phyloP scores from a whole-genome alignment of 2,329 filamentous ascomycete species.

The Claviceps sp. region DNA sequence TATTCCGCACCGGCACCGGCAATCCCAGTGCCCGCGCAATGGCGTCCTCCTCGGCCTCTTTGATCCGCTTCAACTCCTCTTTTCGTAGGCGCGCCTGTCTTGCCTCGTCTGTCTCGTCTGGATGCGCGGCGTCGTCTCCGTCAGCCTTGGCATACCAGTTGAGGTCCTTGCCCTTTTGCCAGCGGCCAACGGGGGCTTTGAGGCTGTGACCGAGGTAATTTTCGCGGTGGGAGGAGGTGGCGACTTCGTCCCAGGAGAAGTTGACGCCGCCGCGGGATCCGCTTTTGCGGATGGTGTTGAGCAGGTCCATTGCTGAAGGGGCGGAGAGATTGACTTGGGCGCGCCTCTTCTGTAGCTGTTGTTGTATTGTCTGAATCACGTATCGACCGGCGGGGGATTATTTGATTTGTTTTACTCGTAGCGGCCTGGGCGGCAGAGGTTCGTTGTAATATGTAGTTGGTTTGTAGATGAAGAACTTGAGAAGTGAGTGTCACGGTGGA shows the following conservation, averaged over 20 bases:
- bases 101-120: constrained; percentile 45
- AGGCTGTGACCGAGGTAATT: constrained; percentile 81
- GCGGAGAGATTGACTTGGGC: neutral
- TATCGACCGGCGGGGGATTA: no score
- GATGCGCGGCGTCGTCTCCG: constrained; percentile 25
- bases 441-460: no score
- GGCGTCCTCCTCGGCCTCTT: constrained; percentile 87
- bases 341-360: no score
- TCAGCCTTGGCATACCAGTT: constrained; percentile 47
- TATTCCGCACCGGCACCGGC: constrained; percentile 49
- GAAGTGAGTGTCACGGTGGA: no score
- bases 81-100: constrained; percentile 47
- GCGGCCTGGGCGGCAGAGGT: no score
- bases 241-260: constrained; percentile 94
- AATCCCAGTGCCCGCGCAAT: constrained; percentile 72
- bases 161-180: constrained; percentile 65
- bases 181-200: constrained; percentile 83
- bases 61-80: constrained; percentile 69
- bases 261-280: constrained; percentile 89
- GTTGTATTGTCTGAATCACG: no score
- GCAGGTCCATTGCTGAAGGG: constrained; percentile 61
- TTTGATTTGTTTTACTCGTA: no score
- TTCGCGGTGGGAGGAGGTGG: constrained; percentile 75
- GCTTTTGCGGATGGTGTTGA: constrained; percentile 78
- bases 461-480: no score